Conservation (phyloP, 1,284 basidiomycete species). For the Prillingera fragicola region DNA sequence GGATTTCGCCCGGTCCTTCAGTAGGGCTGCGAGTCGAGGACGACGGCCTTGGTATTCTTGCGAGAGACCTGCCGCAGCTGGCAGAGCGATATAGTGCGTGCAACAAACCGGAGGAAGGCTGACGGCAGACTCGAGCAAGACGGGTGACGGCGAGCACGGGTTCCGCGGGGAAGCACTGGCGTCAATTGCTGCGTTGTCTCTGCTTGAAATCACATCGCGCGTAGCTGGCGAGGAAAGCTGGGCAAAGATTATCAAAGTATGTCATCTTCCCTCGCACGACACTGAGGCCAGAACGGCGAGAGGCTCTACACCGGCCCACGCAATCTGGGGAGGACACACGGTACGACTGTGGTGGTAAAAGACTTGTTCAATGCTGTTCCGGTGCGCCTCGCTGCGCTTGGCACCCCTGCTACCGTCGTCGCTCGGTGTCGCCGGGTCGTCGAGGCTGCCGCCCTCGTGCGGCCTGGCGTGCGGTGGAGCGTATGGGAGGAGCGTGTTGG, state of each 20-base stretch:
- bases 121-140: slow-evolving; percentile 12
- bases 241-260: slow-evolving; percentile 69
- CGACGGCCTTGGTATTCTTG: slow-evolving; percentile 68
- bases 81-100: slow-evolving; percentile 62
- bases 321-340: slow-evolving; percentile 62
- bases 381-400: slow-evolving; percentile 31
- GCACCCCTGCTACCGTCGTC: slow-evolving; percentile 53
- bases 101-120: not conserved
- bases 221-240: slow-evolving; percentile 58
- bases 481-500: slow-evolving; percentile 54
- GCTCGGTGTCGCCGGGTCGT: slow-evolving; percentile 64
- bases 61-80: slow-evolving; percentile 56
- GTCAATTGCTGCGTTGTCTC: slow-evolving; percentile 65
- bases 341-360: slow-evolving; percentile 71
- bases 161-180: slow-evolving; percentile 85
- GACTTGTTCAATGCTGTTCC: slow-evolving; percentile 79
- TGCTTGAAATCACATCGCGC: slow-evolving; percentile 62
- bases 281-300: slow-evolving; percentile 14
- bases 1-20: slow-evolving; percentile 57
- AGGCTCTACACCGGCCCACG: slow-evolving; percentile 13
- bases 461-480: slow-evolving; percentile 63
- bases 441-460: slow-evolving; percentile 65
- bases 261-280: slow-evolving; percentile 2
- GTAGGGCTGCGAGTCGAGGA: slow-evolving; percentile 68
- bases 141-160: slow-evolving; percentile 52